Evolutionary conservation across 495 filamentous ascomycete species (phyloP).

Genomic region (Staphylotrichum longicolle): DNA sequence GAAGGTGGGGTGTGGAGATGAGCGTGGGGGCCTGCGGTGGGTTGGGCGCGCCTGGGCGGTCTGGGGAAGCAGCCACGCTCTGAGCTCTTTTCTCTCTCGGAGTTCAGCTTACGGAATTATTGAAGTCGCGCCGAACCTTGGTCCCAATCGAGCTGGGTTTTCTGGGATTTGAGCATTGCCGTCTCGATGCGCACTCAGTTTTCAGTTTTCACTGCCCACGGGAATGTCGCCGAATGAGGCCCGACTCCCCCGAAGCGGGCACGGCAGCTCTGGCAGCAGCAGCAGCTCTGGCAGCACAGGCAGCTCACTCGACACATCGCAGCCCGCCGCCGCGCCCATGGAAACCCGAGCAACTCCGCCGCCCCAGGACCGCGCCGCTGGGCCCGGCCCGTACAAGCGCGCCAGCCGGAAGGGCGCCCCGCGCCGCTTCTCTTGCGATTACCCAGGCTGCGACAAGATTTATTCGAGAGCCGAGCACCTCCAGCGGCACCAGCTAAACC

Average conservation of each 20-base stretch:
- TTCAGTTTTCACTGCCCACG: not conserved
- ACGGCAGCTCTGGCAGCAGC: not conserved
- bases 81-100: constrained; percentile 17
- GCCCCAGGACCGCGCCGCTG: constrained; percentile 9
- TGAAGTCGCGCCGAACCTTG: constrained; percentile 11
- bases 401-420: constrained; percentile 51
- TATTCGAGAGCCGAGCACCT: constrained; percentile 96
- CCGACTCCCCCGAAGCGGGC: constrained; percentile 6
- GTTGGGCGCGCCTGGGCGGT: constrained; percentile 11
- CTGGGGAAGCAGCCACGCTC: constrained; percentile 24
- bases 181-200: not conserved
- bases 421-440: constrained; percentile 70
- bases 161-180: too few species aligned
- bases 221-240: constrained; percentile 4
- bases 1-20: constrained; percentile 28
- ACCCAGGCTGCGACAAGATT: constrained; percentile 84
- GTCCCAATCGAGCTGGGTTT: not conserved
- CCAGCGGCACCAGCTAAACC: constrained; percentile 53
- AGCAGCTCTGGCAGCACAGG: too few species aligned
- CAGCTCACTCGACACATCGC: not conserved
- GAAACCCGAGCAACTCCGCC: constrained; percentile 16
- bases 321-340: constrained; percentile 11
- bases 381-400: constrained; percentile 42
- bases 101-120: constrained; percentile 20
- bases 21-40: constrained; percentile 24